Evolutionary conservation across 2,329 filamentous ascomycete species (phyloP).

Genomic region (Nothophaeocryptopus gaeumannii): DNA sequence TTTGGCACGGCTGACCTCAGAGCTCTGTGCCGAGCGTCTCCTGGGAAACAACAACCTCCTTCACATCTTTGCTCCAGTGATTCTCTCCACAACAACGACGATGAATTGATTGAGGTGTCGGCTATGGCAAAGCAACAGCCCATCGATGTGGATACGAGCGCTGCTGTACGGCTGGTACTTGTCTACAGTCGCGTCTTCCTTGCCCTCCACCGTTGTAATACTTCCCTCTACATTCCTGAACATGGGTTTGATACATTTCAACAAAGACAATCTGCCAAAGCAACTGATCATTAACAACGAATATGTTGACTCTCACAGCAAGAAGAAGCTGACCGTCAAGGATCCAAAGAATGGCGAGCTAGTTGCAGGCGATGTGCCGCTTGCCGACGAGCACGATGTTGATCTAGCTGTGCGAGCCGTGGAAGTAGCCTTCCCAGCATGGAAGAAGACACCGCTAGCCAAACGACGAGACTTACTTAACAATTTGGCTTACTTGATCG

Average conservation of each 20-base stretch:
- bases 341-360: constrained; percentile 51
- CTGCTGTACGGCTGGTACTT: too few relatives aligned
- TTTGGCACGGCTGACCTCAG: too few relatives aligned
- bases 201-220: too few relatives aligned
- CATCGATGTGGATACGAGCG: too few relatives aligned
- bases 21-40: too few relatives aligned
- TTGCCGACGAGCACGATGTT: constrained; percentile 54
- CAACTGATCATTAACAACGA: constrained; percentile 39
- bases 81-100: too few relatives aligned
- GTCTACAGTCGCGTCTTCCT: too few relatives aligned
- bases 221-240: neutral
- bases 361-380: constrained; percentile 47
- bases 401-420: constrained; percentile 58
- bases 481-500: constrained; percentile 55
- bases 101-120: too few relatives aligned
- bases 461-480: constrained; percentile 66
- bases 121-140: too few relatives aligned
- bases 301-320: constrained; percentile 27
- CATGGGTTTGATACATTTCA: constrained; percentile 17
- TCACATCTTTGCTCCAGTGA: too few relatives aligned
- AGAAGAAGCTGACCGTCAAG: constrained; percentile 47
- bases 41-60: too few relatives aligned
- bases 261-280: constrained; percentile 37
- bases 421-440: constrained; percentile 62
- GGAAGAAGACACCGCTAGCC: constrained; percentile 60